phyloP scores from a whole-genome alignment of 768 basidiomycete species.

The Glaciozyma martinii region DNA sequence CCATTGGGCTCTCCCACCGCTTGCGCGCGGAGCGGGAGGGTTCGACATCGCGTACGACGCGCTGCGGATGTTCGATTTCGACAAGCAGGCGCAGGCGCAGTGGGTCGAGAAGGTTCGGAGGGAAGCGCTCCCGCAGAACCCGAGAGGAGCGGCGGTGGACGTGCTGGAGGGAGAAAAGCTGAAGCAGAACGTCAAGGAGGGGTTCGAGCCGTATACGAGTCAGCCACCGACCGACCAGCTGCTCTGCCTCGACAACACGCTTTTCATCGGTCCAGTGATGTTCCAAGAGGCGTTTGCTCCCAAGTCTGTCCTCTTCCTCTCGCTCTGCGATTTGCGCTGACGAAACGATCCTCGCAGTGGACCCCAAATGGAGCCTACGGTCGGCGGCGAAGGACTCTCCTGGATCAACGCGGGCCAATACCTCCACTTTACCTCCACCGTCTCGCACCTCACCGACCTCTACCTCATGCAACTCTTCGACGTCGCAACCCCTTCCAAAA shows the following conservation, averaged over 20 bases:
- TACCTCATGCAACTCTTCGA: constrained; percentile 21
- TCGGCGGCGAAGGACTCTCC: constrained; percentile 16
- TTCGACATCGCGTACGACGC: constrained; percentile 27
- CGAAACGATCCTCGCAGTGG: neutral
- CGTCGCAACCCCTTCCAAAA: neutral
- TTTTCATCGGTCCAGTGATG: constrained; percentile 29
- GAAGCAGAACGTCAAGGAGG: constrained; percentile 17
- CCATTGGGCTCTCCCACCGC: constrained; percentile 23
- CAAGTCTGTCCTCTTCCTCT: too few species aligned
- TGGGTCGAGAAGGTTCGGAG: constrained; percentile 14
- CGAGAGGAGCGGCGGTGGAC: neutral
- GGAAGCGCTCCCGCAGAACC: constrained; percentile 16
- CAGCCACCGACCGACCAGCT: constrained; percentile 19
- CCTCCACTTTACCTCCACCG: constrained; percentile 18
- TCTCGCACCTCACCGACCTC: constrained; percentile 7
- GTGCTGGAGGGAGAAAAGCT: neutral
- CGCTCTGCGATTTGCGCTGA: too few species aligned
- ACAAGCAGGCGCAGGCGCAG: neutral
- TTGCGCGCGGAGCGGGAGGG: constrained; percentile 13
- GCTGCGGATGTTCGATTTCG: constrained; percentile 22
- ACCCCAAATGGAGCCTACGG: constrained; percentile 6
- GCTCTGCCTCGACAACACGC: constrained; percentile 29
- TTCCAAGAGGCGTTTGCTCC: constrained; percentile 9
- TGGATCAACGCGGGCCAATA: constrained; percentile 22
- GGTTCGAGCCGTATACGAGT: neutral